phyloP scores from a whole-genome alignment of 2,329 filamentous ascomycete genomes.

The Samsoniella hepiali region DNA sequence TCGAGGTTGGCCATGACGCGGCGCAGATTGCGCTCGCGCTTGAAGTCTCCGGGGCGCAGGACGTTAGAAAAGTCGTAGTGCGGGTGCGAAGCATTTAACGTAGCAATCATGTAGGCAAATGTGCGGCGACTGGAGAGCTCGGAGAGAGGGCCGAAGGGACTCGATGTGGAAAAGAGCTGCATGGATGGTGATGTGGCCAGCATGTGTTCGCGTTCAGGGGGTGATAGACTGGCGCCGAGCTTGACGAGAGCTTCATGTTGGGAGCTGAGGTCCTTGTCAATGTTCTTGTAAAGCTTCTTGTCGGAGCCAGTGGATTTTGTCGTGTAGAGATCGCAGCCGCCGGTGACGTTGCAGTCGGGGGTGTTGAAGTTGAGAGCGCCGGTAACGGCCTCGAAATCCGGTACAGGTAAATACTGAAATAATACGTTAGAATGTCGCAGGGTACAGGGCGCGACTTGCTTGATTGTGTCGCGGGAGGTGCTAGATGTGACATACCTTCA shows the following conservation, averaged over 20 bases:
- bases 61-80: slow-evolving; percentile 96
- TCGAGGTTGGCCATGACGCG: slow-evolving; percentile 85
- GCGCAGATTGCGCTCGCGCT: slow-evolving; percentile 74
- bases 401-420: slow-evolving; percentile 79
- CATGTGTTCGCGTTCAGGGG: slow-evolving; percentile 71
- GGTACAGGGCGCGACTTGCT: neutral
- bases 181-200: slow-evolving; percentile 61
- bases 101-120: slow-evolving; percentile 94
- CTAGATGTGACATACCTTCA: slow-evolving; percentile 35
- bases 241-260: slow-evolving; percentile 87
- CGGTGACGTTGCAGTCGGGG: slow-evolving; percentile 84
- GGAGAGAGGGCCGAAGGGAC: slow-evolving; percentile 86
- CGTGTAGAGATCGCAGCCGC: slow-evolving; percentile 94
- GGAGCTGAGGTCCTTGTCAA: slow-evolving; percentile 85
- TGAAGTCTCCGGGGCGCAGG: slow-evolving; percentile 84
- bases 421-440: slow-evolving; percentile 16
- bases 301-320: slow-evolving; percentile 93
- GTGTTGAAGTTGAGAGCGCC: slow-evolving; percentile 95
- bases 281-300: slow-evolving; percentile 95
- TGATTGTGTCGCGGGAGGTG: neutral
- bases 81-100: slow-evolving; percentile 85
- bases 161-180: slow-evolving; percentile 69
- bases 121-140: slow-evolving; percentile 85
- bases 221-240: slow-evolving; percentile 81
- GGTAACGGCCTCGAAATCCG: slow-evolving; percentile 87